Base-by-base conservation (phyloP, 345 rosid genomes). In the Mallotus nudiflorus region DNA sequence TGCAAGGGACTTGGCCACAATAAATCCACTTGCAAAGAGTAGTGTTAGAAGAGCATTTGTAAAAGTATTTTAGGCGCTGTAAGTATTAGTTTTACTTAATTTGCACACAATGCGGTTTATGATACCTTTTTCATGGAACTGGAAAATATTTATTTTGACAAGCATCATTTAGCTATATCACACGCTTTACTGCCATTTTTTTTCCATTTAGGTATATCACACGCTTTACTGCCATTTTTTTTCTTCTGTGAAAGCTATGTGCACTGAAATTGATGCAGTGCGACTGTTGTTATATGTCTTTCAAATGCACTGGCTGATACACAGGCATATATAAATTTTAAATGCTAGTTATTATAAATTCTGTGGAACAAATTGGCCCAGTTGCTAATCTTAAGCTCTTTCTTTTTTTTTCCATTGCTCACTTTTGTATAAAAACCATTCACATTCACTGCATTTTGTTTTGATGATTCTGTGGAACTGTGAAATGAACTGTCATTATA, bases 1-100 rank as follows among this genome's bases (percentile, higher is more conserved):
- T 94, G 98, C 93, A 94, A 91, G 82, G 97, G 97, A 68, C 87
- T 88, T 28, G 98, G 97, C 60, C 98, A 94, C 79, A 91, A 91
- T 83, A 94, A 94, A 85, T 91, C 97, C 27, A 94, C 98, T 66
- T 94, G 98, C 90, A 94, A 91, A 85, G 96, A 83, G 54, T 54
- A 64, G 76, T 76, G 75, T 53, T 73, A 80, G 82, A 61, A 25
- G 78, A 67, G 28, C 49, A 3, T 51, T 61, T 52, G 67, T 63
- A 53, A 74, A 64, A 75, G 59, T 49, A n/a, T 55, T n/a, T n/a
- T 63, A 55, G 69, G 70, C 40, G 14, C 67, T 50, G 81, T 78
- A 62, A 74, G 83, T 77, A 46, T 58, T 72, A 44, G 44, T 54
- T 70, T n/a, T n/a, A n/a, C n/a, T n/a, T n/a, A n/a, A 69, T 52